Conservation (phyloP, 306 rosid genomes). For the Psophocarpus tetragonolobus region DNA sequence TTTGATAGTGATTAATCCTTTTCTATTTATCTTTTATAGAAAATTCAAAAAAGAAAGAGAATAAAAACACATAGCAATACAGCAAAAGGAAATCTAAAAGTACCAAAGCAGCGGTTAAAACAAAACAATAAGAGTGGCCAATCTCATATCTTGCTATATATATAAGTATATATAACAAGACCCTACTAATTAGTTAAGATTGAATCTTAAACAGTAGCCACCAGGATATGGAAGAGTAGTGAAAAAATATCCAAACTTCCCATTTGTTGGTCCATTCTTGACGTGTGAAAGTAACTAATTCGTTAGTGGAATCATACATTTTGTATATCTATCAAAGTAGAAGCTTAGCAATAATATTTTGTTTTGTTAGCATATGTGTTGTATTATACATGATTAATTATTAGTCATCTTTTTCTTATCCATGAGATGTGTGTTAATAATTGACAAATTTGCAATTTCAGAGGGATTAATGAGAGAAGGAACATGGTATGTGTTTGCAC, state of each 20-base stretch:
- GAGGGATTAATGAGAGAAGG: background rate
- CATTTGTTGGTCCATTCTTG: background rate
- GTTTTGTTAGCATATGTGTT: background rate
- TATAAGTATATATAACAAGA: too few species aligned
- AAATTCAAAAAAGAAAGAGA: too few species aligned
- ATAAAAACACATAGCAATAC: too few species aligned
- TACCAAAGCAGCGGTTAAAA: too few species aligned
- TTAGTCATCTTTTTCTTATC: background rate
- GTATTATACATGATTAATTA: background rate
- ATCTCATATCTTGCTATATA: background rate
- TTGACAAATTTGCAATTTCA: background rate
- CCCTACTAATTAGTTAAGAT: background rate
- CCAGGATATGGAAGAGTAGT: background rate
- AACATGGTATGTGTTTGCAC: too few species aligned
- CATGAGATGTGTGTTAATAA: background rate
- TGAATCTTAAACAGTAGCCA: background rate
- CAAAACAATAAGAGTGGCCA: background rate
- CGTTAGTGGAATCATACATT: background rate
- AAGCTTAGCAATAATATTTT: background rate
- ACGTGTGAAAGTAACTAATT: background rate
- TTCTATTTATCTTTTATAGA: too few species aligned
- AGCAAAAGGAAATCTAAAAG: too few species aligned
- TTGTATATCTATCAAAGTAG: background rate
- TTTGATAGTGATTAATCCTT: too few species aligned
- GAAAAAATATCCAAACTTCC: background rate